A percentile compares a stretch with the other conserved stretches of the same genome.
phyloP scores from a whole-genome alignment of 2,329 filamentous ascomycete species.

The Botrytis hyacinthi region DNA sequence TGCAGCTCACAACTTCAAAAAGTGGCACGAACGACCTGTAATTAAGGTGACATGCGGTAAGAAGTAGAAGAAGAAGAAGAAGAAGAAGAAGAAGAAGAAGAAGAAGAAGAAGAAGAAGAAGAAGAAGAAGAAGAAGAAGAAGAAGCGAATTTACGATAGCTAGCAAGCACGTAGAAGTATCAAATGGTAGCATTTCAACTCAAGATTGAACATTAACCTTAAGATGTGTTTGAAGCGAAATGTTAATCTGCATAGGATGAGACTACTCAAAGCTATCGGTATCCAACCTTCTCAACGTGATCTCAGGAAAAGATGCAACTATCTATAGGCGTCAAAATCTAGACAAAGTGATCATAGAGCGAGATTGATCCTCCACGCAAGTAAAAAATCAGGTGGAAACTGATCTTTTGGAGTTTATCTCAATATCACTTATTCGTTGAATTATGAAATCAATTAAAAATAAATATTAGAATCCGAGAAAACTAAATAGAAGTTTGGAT shows the following conservation, averaged over 20 bases:
- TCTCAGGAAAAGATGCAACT: not conserved
- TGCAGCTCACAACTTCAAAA: not conserved
- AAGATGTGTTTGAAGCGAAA: not conserved
- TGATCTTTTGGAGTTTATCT: too few species aligned
- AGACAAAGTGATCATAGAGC: not conserved
- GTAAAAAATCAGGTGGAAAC: too few species aligned
- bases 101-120: not conserved
- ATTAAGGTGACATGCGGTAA: not conserved
- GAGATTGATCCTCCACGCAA: not conserved
- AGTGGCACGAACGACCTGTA: not conserved
- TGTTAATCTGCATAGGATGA: not conserved
- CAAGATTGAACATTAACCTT: not conserved
- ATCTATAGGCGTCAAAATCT: not conserved
- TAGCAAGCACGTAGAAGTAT: not conserved
- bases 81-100: not conserved
- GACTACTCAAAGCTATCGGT: not conserved
- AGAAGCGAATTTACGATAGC: not conserved
- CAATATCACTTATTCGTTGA: too few species aligned
- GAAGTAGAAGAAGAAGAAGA: not conserved
- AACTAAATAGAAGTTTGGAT: too few species aligned
- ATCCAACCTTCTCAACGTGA: too few species aligned
- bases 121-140: not conserved
- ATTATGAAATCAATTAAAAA: too few species aligned
- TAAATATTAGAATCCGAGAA: too few species aligned
- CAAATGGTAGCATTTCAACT: not conserved